Evolutionary conservation across 1,284 basidiomycete species (phyloP).

Genomic region (Rhodotorula sp.): DNA sequence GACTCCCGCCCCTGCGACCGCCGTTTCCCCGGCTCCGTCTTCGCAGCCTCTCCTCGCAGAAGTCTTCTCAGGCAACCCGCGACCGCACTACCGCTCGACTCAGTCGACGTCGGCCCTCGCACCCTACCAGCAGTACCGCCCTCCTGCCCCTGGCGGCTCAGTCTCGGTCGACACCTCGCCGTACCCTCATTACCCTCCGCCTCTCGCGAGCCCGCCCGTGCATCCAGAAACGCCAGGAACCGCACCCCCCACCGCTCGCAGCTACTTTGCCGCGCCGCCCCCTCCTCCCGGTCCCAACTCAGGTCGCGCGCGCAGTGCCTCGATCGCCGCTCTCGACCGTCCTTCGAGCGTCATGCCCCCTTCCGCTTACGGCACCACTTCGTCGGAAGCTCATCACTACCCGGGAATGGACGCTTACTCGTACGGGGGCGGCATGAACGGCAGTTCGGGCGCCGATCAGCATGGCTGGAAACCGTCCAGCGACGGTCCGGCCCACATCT

Average conservation of each 20-base stretch:
- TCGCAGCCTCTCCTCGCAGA: constrained; percentile 40
- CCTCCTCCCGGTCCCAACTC: constrained; percentile 11
- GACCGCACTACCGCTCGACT: constrained; percentile 36
- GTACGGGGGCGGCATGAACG: background rate
- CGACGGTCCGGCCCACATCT: constrained; percentile 15
- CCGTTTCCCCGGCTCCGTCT: background rate
- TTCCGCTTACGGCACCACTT: background rate
- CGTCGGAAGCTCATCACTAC: background rate
- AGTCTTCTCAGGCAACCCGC: constrained; percentile 36
- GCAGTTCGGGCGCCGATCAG: constrained; percentile 18
- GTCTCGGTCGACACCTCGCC: constrained; percentile 2
- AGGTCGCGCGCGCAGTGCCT: constrained; percentile 22
- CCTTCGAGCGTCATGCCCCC: background rate
- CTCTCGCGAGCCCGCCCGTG: constrained; percentile 4
- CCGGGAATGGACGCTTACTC: background rate
- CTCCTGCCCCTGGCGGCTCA: background rate
- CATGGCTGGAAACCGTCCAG: constrained; percentile 32
- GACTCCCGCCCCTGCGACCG: background rate
- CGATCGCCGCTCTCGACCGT: constrained; percentile 16
- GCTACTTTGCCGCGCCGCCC: constrained; percentile 32
- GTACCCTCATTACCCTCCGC: background rate
- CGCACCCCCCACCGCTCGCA: background rate
- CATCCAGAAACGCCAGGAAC: background rate
- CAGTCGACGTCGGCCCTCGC: constrained; percentile 9
- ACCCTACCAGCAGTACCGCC: constrained; percentile 20